Percentiles rank a stretch among this genome's conserved stretches.
phyloP scores from a whole-genome alignment of 305 asterid species.

The Fraxinus sp. region DNA sequence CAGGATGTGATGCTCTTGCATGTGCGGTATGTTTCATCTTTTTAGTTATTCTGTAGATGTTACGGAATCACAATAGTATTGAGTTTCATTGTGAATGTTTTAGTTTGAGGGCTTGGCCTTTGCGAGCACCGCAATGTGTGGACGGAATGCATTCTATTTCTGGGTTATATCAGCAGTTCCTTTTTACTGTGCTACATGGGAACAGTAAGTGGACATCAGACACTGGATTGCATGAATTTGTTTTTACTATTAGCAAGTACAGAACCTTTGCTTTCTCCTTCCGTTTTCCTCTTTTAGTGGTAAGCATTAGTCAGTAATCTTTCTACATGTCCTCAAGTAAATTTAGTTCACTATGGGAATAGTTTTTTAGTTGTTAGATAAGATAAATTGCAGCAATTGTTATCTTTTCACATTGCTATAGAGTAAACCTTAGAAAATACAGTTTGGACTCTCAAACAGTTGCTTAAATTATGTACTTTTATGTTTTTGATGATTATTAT shows the following conservation, averaged over 20 bases:
- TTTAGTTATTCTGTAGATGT: conserved; percentile 19
- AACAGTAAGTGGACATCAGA: conserved; percentile 42
- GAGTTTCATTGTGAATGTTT: conserved; percentile 24
- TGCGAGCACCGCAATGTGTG: conserved; percentile 81
- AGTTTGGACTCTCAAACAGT: neutral
- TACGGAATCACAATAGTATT: neutral
- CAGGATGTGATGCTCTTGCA: conserved; percentile 99
- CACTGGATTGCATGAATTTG: neutral
- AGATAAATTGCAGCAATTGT: neutral
- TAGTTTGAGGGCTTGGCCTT: conserved; percentile 76
- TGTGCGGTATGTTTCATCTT: conserved; percentile 71
- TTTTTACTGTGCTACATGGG: conserved; percentile 91
- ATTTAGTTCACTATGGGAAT: neutral
- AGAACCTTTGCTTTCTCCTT: neutral
- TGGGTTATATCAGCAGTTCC: conserved; percentile 91
- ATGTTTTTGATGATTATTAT: neutral
- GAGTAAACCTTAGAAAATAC: neutral
- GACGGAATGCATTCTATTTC: conserved; percentile 73
- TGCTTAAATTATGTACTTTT: neutral
- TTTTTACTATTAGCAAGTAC: neutral
- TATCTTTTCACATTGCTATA: neutral
- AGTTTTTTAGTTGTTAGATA: neutral
- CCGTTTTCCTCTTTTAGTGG: neutral
- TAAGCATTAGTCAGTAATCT: neutral
- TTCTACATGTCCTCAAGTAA: neutral